Percentiles rank a stretch among this genome's conserved stretches.
Conservation (phyloP, 164 flowering plant genomes). For the Aristolochia californica region DNA sequence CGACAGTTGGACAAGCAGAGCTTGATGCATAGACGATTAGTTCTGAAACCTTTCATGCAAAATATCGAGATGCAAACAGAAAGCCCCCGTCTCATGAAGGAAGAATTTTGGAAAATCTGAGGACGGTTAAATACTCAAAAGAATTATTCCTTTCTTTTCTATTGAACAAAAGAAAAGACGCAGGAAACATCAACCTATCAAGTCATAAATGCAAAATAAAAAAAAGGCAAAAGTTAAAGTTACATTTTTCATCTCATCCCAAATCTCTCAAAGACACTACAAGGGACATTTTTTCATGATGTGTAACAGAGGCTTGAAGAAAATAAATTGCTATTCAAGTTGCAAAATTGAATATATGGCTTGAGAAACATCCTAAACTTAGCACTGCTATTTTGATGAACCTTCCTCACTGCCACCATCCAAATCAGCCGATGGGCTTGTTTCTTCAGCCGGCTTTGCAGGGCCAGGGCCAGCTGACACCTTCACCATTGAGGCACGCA, state of each 20-base stretch:
- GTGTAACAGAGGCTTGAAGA: background rate
- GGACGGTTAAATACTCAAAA: too few relatives aligned
- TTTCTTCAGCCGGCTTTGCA: conserved; percentile 30
- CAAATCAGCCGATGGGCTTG: conserved; percentile 7
- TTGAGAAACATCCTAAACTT: background rate
- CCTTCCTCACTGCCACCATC: conserved; percentile 14
- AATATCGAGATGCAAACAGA: too few relatives aligned
- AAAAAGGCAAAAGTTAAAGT: background rate
- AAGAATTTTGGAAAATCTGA: too few relatives aligned
- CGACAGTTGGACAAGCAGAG: too few relatives aligned
- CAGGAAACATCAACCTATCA: too few relatives aligned
- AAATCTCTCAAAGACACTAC: background rate
- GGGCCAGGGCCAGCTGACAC: conserved; percentile 96
- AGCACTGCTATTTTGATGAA: conserved; percentile 15
- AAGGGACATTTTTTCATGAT: background rate
- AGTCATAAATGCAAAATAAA: background rate
- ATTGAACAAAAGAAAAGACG: too few relatives aligned
- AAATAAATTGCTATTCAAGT: too few relatives aligned
- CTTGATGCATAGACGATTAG: too few relatives aligned
- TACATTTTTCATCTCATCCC: background rate
- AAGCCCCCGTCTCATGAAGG: too few relatives aligned
- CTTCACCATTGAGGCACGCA: conserved; percentile 91
- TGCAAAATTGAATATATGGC: conserved; percentile 21
- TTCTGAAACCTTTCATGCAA: too few relatives aligned
- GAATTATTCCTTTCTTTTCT: too few relatives aligned